Evolutionary conservation across 371 early-diverging fungal species (phyloP).

Genomic region (Basidiobolus meristosporus): DNA sequence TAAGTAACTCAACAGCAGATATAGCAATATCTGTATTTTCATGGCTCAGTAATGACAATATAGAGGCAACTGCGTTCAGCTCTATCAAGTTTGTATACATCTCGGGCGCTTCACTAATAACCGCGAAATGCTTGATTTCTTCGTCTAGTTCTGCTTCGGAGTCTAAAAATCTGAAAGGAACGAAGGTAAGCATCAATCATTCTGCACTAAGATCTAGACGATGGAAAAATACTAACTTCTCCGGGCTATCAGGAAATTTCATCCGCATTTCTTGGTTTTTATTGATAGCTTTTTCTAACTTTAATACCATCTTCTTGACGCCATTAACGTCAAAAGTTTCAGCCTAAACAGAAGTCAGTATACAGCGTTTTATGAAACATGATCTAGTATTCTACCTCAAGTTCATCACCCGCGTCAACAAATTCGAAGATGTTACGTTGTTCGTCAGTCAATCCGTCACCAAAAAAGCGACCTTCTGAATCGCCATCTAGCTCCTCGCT

Average conservation of each 20-base stretch:
- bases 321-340: conserved; percentile 33
- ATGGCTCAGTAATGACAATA: conserved; percentile 62
- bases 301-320: conserved; percentile 55
- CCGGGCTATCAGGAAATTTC: conserved; percentile 55
- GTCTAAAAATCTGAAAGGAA: conserved; percentile 53
- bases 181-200: neutral
- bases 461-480: too few species aligned
- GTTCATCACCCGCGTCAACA: too few species aligned
- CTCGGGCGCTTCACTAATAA: conserved; percentile 60
- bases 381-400: too few species aligned
- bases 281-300: conserved; percentile 67
- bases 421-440: too few species aligned
- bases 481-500: too few species aligned
- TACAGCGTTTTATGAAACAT: too few species aligned
- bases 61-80: conserved; percentile 34
- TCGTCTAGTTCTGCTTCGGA: conserved; percentile 89
- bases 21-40: conserved; percentile 87
- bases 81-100: conserved; percentile 50
- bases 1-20: conserved; percentile 62
- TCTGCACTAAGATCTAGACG: neutral
- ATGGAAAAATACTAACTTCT: conserved; percentile 19
- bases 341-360: conserved; percentile 7
- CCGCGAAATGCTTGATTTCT: conserved; percentile 53
- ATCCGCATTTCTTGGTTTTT: conserved; percentile 76
- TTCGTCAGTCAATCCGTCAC: too few species aligned